Evolutionary conservation across 768 basidiomycete genomes (phyloP).

Genomic region (Podaxis pistillaris): DNA sequence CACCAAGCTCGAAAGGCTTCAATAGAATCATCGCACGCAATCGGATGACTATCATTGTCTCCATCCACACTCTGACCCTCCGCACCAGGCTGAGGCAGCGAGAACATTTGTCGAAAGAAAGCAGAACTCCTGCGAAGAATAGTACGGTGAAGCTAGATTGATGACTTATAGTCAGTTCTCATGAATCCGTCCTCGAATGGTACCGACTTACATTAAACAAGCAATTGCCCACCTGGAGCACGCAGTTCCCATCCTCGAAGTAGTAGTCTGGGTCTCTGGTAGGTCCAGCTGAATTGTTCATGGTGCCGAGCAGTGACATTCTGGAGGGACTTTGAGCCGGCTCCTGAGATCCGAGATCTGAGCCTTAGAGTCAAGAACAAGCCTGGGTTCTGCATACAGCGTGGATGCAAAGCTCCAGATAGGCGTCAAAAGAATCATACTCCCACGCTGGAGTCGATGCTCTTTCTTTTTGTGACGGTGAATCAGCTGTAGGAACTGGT

Average conservation of each 20-base stretch:
- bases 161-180: background rate
- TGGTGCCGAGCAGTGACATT: too few species aligned
- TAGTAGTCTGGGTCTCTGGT: background rate
- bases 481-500: too few species aligned
- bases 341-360: too few species aligned
- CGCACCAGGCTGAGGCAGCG: background rate
- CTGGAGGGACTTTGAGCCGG: too few species aligned
- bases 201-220: background rate
- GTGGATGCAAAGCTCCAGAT: background rate
- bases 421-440: background rate
- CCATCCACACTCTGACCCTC: background rate
- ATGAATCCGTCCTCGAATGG: background rate
- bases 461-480: too few species aligned
- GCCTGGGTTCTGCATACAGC: background rate
- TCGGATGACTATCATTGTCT: background rate
- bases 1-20: conserved; percentile 3
- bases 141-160: conserved; percentile 1
- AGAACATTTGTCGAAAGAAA: background rate
- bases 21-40: conserved; percentile 1
- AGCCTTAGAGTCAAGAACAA: background rate
- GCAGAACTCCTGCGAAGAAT: background rate
- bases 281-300: too few species aligned
- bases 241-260: conserved; percentile 3
- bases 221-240: background rate
- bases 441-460: background rate